Conservation (phyloP, 306 rosid species). For the Benincasa hispida region DNA sequence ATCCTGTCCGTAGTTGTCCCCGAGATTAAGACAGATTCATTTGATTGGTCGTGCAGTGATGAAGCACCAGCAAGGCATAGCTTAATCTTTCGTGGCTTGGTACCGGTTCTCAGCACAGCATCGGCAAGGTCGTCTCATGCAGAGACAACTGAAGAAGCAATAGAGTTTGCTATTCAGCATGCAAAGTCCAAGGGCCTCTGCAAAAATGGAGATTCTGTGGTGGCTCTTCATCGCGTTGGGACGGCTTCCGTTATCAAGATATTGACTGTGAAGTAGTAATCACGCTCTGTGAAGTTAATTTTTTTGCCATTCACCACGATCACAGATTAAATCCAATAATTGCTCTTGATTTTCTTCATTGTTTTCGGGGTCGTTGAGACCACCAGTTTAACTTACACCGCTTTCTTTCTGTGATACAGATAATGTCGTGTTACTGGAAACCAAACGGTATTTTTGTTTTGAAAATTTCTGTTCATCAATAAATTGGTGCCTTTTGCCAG, state of each 20-base stretch:
- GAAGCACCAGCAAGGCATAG: conserved; percentile 98
- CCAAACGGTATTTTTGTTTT: background rate
- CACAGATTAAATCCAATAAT: conserved; percentile 2
- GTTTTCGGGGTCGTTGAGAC: background rate
- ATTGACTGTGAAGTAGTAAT: conserved; percentile 76
- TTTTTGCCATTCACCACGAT: background rate
- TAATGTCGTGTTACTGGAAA: background rate
- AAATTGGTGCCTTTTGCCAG: background rate
- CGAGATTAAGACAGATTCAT: conserved; percentile 74
- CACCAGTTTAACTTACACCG: background rate
- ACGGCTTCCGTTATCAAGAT: conserved; percentile 89
- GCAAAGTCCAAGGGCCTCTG: conserved; percentile 75
- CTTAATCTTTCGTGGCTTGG: conserved; percentile 89
- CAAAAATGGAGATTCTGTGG: conserved; percentile 78
- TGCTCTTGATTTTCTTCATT: conserved; percentile 2
- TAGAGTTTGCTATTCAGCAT: conserved; percentile 64
- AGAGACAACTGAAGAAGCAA: conserved; percentile 86
- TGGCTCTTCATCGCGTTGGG: conserved; percentile 87
- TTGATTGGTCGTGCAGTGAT: conserved; percentile 93
- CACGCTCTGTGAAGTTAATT: background rate
- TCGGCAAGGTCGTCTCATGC: conserved; percentile 87
- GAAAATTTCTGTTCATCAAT: background rate
- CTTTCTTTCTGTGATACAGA: background rate
- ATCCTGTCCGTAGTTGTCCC: conserved; percentile 96
- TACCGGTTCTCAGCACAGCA: conserved; percentile 76